Evolutionary conservation across 2,329 filamentous ascomycete genomes (phyloP), one percentile per base, ranked within the genome.

Genomic region (Phialemonium atrogriseum): DNA sequence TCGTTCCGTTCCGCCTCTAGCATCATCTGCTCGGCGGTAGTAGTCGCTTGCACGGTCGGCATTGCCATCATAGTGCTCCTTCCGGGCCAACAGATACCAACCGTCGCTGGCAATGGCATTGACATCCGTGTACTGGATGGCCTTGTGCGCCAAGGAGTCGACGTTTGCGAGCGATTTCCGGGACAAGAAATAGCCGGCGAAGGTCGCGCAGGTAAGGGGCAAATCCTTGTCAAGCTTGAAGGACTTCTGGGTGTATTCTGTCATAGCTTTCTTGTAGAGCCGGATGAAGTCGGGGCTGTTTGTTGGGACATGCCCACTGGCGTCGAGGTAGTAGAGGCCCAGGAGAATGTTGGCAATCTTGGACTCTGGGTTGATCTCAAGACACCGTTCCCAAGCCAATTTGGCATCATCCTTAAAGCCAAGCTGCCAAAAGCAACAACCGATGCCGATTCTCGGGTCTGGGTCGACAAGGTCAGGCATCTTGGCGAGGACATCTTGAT

Each of bases 81-180:
- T 95, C 38, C 88, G 73, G 17, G 87, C 91, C 24, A 96, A 73
- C 7, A 96, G 62, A 58, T 95, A 98, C 88, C 89, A 96, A 21
- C 91, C 93, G 52, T 98, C 93, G 59, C 89, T 94, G 15, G 89
- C 89, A 54, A 96, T 86, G 4, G 88, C 85, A 54, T 94, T 94
- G 45, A 96, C 85, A 51, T 98, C 91, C 3, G 91, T 96, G 48
- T 85, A 81, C 50, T 95, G 86, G 40, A 98, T 95, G 6, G 91
- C 88, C 55, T 91, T 91, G 53, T 88, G 83, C 7, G 89, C 85
- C 12, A 98, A 69, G 13, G 79, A 78, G 44, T 96, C 87, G 8
- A 91, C 87, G 38, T 86, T 87, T 15, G 75, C 62, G 57, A 86
- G 81, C 7, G 78, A 76, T 52, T 87, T 93, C 48, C 84, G 75